phyloP scores from a whole-genome alignment of 768 basidiomycete species.

The Leucocoprinus leucothites region DNA sequence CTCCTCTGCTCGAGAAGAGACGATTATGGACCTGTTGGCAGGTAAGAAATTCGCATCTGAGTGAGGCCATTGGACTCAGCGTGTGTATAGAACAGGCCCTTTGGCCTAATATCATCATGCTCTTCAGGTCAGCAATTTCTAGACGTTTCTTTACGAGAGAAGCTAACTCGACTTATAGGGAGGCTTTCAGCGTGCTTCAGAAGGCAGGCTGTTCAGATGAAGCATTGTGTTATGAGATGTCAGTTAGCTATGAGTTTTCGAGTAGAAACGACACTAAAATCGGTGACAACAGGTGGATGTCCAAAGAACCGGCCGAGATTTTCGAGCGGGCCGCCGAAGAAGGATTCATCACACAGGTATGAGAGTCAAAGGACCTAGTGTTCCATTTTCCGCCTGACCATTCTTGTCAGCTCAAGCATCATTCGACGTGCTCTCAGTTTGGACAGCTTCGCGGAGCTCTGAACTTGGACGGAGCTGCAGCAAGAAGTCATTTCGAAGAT shows the following conservation, averaged over 20 bases:
- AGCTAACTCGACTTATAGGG: conserved; percentile 26
- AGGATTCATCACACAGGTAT: conserved; percentile 56
- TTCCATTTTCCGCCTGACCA: neutral
- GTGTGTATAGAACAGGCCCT: conserved; percentile 48
- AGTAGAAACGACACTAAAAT: neutral
- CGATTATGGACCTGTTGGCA: conserved; percentile 62
- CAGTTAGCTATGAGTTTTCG: conserved; percentile 11
- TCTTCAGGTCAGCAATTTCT: conserved; percentile 41
- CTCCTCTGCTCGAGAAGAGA: conserved; percentile 60
- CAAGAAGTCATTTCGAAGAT: conserved; percentile 52
- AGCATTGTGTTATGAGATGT: conserved; percentile 67
- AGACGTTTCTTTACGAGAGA: neutral
- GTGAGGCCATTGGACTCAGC: neutral
- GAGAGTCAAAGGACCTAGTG: conserved; percentile 4
- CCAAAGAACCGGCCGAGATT: conserved; percentile 67
- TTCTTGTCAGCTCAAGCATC: conserved; percentile 48
- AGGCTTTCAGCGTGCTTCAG: conserved; percentile 59
- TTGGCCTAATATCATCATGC: conserved; percentile 66
- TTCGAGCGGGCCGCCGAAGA: conserved; percentile 68
- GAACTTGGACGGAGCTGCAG: conserved; percentile 46
- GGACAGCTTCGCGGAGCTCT: conserved; percentile 60
- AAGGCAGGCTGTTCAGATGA: conserved; percentile 67
- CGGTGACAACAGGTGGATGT: conserved; percentile 55
- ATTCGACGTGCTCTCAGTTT: conserved; percentile 60
- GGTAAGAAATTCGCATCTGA: conserved; percentile 19